Percentiles rank a stretch among this genome's conserved stretches.
phyloP scores from a whole-genome alignment of 1,139 yeast species.

The Suhomyces bolitotheri region DNA sequence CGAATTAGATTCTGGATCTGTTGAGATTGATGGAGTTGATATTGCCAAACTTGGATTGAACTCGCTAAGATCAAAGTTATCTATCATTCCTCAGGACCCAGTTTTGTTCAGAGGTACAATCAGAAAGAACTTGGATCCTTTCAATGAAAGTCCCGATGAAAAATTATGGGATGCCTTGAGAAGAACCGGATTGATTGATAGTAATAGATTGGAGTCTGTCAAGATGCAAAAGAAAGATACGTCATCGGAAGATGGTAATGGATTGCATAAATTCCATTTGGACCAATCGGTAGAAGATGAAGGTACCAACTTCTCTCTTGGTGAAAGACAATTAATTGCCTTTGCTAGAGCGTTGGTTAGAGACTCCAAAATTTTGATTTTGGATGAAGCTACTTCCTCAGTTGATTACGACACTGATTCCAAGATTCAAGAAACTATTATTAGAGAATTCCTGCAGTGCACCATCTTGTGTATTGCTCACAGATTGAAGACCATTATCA shows the following conservation, averaged over 20 bases:
- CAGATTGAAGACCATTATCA: slow-evolving; percentile 65
- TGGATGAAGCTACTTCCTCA: slow-evolving; percentile 83
- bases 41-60: slow-evolving; percentile 55
- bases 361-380: slow-evolving; percentile 60
- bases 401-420: slow-evolving; percentile 79
- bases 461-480: slow-evolving; percentile 82
- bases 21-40: slow-evolving; percentile 61
- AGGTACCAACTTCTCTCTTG: slow-evolving; percentile 72
- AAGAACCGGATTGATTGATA: slow-evolving; percentile 61
- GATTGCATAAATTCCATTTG: slow-evolving; percentile 59
- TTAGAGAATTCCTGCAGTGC: slow-evolving; percentile 59
- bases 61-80: slow-evolving; percentile 57
- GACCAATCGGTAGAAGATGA: slow-evolving; percentile 70
- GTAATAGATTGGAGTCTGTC: slow-evolving; percentile 30
- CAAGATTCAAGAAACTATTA: slow-evolving; percentile 65
- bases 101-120: slow-evolving; percentile 68
- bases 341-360: slow-evolving; percentile 79
- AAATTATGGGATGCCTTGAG: slow-evolving; percentile 54
- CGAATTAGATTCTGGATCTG: slow-evolving; percentile 54
- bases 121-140: slow-evolving; percentile 69
- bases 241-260: slow-evolving; percentile 17
- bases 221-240: slow-evolving; percentile 19
- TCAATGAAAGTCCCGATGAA: slow-evolving; percentile 49
- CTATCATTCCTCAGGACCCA: slow-evolving; percentile 82
- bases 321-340: slow-evolving; percentile 75